A percentile compares a stretch with the other conserved stretches of the same genome.
Conservation (phyloP, 1,284 basidiomycete genomes). For the Gomphus bonarii region DNA sequence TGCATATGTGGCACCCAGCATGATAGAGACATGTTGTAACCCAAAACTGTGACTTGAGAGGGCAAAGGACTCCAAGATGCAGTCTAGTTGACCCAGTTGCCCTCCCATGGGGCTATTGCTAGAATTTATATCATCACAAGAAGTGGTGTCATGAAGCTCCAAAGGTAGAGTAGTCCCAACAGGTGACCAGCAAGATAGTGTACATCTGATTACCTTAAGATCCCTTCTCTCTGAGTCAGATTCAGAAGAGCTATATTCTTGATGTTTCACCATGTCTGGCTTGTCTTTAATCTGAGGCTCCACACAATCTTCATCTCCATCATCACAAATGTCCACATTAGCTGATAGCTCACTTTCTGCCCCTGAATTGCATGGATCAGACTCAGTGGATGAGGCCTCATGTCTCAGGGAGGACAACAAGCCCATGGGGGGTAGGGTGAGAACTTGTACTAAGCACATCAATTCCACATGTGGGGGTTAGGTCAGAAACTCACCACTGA, state of each 20-base stretch:
- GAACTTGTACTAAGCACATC: no score
- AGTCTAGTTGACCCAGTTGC: background rate
- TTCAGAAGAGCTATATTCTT: background rate
- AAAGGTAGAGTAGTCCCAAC: background rate
- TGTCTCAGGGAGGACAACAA: slow-evolving; percentile 48
- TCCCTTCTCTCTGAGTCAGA: background rate
- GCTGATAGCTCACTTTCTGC: slow-evolving; percentile 44
- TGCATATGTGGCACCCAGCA: background rate
- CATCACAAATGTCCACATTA: slow-evolving; percentile 18
- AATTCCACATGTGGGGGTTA: no score
- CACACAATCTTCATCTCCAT: slow-evolving; percentile 26
- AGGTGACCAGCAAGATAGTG: slow-evolving; percentile 33
- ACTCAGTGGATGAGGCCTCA: slow-evolving; percentile 23
- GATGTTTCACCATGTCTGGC: slow-evolving; percentile 9
- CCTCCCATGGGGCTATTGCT: background rate
- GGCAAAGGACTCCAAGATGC: slow-evolving; percentile 3
- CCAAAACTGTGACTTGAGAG: background rate
- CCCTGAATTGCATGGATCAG: slow-evolving; percentile 36
- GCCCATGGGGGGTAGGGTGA: no score
- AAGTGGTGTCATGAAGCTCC: background rate
- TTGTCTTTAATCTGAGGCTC: slow-evolving; percentile 15
- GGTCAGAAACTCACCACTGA: no score
- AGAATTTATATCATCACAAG: background rate
- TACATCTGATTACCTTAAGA: background rate
- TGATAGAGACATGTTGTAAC: background rate